Percentiles rank a stretch among this genome's conserved stretches.
Evolutionary conservation across 805 yeast genomes (phyloP).

Genomic region (Sugiyamaella qingdaonensis): DNA sequence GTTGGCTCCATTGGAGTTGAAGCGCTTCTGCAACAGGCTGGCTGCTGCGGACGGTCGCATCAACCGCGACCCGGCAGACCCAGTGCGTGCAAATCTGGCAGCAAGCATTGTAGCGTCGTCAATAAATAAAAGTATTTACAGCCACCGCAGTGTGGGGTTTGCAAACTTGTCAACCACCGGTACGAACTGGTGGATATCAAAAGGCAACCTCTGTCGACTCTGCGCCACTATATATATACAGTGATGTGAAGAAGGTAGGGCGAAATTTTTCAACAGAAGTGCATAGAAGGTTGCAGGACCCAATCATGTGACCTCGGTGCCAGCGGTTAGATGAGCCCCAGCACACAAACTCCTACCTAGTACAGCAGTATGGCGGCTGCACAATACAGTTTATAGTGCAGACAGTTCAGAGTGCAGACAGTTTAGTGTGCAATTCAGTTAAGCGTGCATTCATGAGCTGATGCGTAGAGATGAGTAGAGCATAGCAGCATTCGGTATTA

Average conservation of each 20-base stretch:
- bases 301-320: no score
- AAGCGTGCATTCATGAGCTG: no score
- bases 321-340: no score
- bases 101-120: slow-evolving; percentile 33
- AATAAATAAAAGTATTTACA: slow-evolving; percentile 4
- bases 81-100: slow-evolving; percentile 36
- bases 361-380: no score
- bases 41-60: slow-evolving; percentile 7
- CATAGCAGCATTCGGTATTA: no score
- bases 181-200: slow-evolving; percentile 4
- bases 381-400: no score
- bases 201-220: slow-evolving; percentile 8
- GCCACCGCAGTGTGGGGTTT: not conserved
- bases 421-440: no score
- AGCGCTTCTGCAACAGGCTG: slow-evolving; percentile 20
- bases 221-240: slow-evolving; percentile 6
- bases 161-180: not conserved
- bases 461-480: no score
- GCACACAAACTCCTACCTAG: no score
- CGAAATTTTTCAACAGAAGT: slow-evolving; percentile 14
- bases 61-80: not conserved
- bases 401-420: no score
- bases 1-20: slow-evolving; percentile 41
- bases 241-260: slow-evolving; percentile 9
- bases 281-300: slow-evolving; percentile 12